Evolutionary conservation across 768 basidiomycete genomes (phyloP).

Genomic region (Strobilomyces echinocephalus): DNA sequence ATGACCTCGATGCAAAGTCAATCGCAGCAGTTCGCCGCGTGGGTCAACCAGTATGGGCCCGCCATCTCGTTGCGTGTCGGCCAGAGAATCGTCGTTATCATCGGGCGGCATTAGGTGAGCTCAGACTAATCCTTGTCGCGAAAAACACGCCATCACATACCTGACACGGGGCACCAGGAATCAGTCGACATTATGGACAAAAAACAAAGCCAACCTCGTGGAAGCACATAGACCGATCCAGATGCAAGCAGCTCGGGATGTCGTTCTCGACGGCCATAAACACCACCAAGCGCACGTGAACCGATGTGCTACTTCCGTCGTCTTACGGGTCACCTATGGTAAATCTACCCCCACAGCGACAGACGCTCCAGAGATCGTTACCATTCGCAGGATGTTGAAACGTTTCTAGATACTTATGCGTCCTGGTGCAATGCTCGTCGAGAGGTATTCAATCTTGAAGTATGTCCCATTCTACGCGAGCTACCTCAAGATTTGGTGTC

Average conservation of each 20-base stretch:
- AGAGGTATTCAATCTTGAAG: conserved; percentile 34
- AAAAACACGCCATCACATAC: background rate
- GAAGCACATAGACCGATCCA: conserved; percentile 47
- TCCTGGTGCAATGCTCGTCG: conserved; percentile 34
- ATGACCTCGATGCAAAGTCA: conserved; percentile 11
- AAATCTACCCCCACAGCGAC: conserved; percentile 29
- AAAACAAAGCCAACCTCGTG: conserved; percentile 47
- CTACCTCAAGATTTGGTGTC: conserved; percentile 52
- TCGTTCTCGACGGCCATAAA: conserved; percentile 30
- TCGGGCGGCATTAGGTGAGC: conserved; percentile 37
- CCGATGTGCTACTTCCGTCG: conserved; percentile 35
- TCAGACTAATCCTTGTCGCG: background rate
- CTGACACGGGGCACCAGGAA: conserved; percentile 31
- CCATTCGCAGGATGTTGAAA: conserved; percentile 31
- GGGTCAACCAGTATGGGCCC: conserved; percentile 58
- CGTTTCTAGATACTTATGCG: conserved; percentile 36
- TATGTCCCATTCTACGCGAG: conserved; percentile 59
- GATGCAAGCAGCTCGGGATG: conserved; percentile 32
- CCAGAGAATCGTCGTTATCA: conserved; percentile 28
- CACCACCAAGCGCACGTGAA: conserved; percentile 54
- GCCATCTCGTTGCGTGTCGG: conserved; percentile 56
- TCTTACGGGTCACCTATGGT: conserved; percentile 33
- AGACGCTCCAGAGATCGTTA: conserved; percentile 30
- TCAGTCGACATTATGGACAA: conserved; percentile 66
- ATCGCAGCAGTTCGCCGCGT: conserved; percentile 48